Evolutionary conservation across 2,329 filamentous ascomycete genomes (phyloP).

Genomic region (Aspergillus sp.): DNA sequence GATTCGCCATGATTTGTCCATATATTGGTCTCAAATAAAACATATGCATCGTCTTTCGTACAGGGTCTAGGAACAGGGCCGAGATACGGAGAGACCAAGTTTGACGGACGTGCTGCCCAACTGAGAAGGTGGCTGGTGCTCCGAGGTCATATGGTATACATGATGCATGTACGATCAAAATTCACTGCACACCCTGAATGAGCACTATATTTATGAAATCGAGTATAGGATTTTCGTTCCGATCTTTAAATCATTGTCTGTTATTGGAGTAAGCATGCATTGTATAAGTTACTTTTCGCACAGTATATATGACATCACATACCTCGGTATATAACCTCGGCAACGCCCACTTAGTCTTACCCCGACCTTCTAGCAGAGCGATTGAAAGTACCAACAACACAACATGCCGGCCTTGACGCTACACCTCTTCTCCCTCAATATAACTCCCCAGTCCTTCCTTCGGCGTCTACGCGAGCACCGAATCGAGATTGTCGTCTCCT

Average conservation of each 20-base stretch:
- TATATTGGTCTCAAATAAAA: too few species aligned
- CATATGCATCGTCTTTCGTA: too few species aligned
- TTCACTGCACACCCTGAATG: too few species aligned
- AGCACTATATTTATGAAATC: too few species aligned
- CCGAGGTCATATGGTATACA: too few species aligned
- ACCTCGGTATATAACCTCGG: background rate
- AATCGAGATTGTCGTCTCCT: constrained; percentile 26
- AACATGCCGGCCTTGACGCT: constrained; percentile 31
- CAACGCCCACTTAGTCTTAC: background rate
- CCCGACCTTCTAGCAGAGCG: background rate
- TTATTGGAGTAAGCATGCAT: background rate
- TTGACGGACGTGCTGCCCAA: background rate
- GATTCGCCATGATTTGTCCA: too few species aligned
- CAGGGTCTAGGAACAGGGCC: too few species aligned
- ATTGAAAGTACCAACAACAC: background rate
- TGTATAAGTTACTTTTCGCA: background rate
- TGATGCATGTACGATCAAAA: too few species aligned
- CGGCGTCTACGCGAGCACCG: constrained; percentile 18
- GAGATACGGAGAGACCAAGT: background rate
- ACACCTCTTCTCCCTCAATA: constrained; percentile 26
- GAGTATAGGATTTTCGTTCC: too few species aligned
- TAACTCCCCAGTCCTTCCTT: constrained; percentile 20
- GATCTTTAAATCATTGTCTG: too few species aligned
- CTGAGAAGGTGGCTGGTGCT: too few species aligned
- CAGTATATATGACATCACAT: background rate